Percentiles rank a stretch among this genome's conserved stretches.
phyloP scores from a whole-genome alignment of 2,329 filamentous ascomycete genomes.

The Claviceps arundinis region DNA sequence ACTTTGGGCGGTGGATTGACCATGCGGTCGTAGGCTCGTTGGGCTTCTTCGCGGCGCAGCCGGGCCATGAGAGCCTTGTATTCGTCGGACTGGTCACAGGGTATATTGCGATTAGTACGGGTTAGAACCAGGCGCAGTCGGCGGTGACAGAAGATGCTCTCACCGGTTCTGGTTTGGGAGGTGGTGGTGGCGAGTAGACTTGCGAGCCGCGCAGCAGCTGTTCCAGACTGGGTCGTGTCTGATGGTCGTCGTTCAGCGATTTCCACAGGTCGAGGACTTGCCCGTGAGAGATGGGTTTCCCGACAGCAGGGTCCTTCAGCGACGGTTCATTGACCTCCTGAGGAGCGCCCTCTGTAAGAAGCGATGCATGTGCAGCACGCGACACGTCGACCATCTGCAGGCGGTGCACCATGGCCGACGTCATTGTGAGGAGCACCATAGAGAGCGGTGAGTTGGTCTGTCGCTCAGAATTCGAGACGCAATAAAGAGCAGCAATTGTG shows the following conservation, averaged over 20 bases:
- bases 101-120: not conserved
- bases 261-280: constrained; percentile 54
- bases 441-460: too few relatives aligned
- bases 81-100: constrained; percentile 48
- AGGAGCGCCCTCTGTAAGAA: constrained; percentile 6
- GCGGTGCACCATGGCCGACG: constrained; percentile 50
- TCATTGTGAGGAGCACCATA: constrained; percentile 75
- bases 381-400: constrained; percentile 25
- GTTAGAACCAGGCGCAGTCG: constrained; percentile 6
- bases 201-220: constrained; percentile 55
- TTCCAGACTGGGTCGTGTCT: constrained; percentile 43
- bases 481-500: too few relatives aligned
- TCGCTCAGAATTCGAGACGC: too few relatives aligned
- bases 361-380: not conserved
- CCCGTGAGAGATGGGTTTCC: constrained; percentile 57
- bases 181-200: constrained; percentile 68
- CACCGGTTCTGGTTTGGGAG: constrained; percentile 66
- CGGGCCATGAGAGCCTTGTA: constrained; percentile 81
- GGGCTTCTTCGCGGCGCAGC: constrained; percentile 72
- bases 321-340: constrained; percentile 29
- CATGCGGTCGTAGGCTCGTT: constrained; percentile 71
- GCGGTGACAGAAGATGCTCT: constrained; percentile 15
- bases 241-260: constrained; percentile 21
- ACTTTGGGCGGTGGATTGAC: constrained; percentile 42
- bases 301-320: constrained; percentile 36